phyloP scores from a whole-genome alignment of 2,329 filamentous ascomycete species.

The Fusarium sp. region DNA sequence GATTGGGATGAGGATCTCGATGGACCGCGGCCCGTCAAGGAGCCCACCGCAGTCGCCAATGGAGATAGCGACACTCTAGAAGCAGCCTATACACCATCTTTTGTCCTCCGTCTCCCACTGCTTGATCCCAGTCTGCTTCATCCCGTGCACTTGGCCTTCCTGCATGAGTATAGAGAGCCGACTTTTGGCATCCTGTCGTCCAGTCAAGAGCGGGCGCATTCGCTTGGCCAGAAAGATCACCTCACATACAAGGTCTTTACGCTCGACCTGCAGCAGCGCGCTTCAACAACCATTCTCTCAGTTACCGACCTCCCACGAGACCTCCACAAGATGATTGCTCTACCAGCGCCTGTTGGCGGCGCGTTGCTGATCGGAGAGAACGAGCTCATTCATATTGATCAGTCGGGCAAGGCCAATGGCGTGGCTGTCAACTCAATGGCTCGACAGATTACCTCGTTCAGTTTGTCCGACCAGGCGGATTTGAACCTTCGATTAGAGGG shows the following conservation, averaged over 20 bases:
- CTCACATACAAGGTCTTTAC: constrained; percentile 95
- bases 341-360: constrained; percentile 89
- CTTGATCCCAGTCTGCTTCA: constrained; percentile 89
- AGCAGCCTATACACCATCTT: constrained; percentile 88
- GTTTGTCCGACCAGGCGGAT: constrained; percentile 86
- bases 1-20: constrained; percentile 89
- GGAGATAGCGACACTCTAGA: constrained; percentile 55
- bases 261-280: constrained; percentile 90
- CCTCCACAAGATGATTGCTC: constrained; percentile 82
- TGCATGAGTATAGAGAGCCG: constrained; percentile 97
- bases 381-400: constrained; percentile 94
- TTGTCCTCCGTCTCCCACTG: constrained; percentile 89
- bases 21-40: constrained; percentile 69
- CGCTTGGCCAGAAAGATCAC: constrained; percentile 86
- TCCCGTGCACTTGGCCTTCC: constrained; percentile 90
- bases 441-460: constrained; percentile 83
- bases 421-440: constrained; percentile 94
- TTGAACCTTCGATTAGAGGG: constrained; percentile 84
- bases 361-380: constrained; percentile 89
- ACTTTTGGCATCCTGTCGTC: constrained; percentile 96
- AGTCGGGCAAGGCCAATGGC: constrained; percentile 92
- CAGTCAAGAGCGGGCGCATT: constrained; percentile 76
- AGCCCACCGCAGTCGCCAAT: constrained; percentile 50
- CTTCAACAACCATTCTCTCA: constrained; percentile 91
- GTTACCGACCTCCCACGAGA: constrained; percentile 89